phyloP scores from a whole-genome alignment of 495 filamentous ascomycete species.

The Daldinia loculata region DNA sequence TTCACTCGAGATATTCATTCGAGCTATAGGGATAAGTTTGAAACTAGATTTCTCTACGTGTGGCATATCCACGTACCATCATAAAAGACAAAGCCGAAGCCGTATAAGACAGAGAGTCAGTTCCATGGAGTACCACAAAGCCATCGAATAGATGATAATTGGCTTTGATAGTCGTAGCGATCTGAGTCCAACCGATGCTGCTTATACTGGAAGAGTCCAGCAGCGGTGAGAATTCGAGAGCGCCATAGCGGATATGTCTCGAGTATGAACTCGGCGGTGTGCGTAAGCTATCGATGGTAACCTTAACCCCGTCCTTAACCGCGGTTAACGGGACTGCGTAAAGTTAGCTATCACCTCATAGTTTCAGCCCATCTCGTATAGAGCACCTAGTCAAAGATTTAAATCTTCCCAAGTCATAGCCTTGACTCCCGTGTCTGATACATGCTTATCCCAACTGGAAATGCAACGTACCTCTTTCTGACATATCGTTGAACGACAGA shows the following conservation, averaged over 20 bases:
- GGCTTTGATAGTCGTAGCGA: conserved; percentile 70
- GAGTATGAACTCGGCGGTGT: conserved; percentile 85
- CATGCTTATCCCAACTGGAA: background rate
- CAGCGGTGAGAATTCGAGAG: conserved; percentile 85
- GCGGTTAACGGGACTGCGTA: conserved; percentile 46
- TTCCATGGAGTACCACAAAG: conserved; percentile 97
- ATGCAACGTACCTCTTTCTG: conserved; percentile 57
- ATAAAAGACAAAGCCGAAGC: conserved; percentile 94
- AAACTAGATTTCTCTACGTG: background rate
- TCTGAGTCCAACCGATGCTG: conserved; percentile 83
- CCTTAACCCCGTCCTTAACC: conserved; percentile 51
- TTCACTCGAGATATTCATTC: background rate
- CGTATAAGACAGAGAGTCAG: conserved; percentile 91
- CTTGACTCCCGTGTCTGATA: too few relatives aligned
- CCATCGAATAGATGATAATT: conserved; percentile 95
- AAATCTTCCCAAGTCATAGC: background rate
- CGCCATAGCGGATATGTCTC: conserved; percentile 82
- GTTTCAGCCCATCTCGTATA: background rate
- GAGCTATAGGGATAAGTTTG: background rate
- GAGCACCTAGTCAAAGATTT: background rate
- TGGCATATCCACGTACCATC: conserved; percentile 57
- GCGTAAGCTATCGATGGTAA: conserved; percentile 66
- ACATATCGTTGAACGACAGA: conserved; percentile 90
- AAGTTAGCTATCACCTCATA: conserved; percentile 9
- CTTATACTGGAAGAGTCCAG: conserved; percentile 95